Percentiles rank a stretch among this genome's conserved stretches.
These are phyloP conservation scores for Neurospora terricola DNA, from an alignment of 495 filamentous ascomycete genomes.

Conservation along the genomic window DNA sequence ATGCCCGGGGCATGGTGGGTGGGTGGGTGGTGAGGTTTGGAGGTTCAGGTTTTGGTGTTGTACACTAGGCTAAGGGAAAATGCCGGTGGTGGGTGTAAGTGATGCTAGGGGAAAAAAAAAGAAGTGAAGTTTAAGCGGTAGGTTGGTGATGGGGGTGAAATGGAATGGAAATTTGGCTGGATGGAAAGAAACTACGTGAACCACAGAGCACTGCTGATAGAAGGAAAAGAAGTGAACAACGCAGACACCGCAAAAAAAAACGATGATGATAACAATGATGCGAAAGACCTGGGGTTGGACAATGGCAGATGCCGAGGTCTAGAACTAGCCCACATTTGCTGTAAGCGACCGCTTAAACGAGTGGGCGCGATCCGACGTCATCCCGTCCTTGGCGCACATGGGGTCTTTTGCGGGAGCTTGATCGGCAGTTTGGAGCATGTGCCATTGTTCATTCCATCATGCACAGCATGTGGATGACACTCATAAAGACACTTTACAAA, in stretches of 20 bases:
- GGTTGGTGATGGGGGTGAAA: background rate
- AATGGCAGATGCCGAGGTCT: background rate
- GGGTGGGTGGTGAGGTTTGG: background rate
- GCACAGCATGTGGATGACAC: background rate
- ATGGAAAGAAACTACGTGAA: background rate
- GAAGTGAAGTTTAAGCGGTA: background rate
- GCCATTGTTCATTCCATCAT: background rate
- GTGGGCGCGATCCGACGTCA: background rate
- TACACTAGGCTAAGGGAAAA: background rate
- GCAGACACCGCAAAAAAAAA: background rate
- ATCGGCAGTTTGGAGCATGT: background rate
- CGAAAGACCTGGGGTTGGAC: background rate
- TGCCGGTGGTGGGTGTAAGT: background rate
- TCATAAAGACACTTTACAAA: background rate
- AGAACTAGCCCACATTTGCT: background rate
- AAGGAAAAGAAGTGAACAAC: background rate
- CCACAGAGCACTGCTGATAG: background rate
- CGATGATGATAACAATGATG: background rate
- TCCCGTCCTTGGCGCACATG: background rate
- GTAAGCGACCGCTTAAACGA: background rate
- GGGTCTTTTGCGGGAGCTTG: background rate
- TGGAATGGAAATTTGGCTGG: background rate
- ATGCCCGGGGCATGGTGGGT: constrained; percentile 18
- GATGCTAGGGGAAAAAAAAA: background rate
- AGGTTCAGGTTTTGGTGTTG: background rate